Conservation (phyloP, 2,329 filamentous ascomycete genomes). For the Neophaeococcomyces aloes region DNA sequence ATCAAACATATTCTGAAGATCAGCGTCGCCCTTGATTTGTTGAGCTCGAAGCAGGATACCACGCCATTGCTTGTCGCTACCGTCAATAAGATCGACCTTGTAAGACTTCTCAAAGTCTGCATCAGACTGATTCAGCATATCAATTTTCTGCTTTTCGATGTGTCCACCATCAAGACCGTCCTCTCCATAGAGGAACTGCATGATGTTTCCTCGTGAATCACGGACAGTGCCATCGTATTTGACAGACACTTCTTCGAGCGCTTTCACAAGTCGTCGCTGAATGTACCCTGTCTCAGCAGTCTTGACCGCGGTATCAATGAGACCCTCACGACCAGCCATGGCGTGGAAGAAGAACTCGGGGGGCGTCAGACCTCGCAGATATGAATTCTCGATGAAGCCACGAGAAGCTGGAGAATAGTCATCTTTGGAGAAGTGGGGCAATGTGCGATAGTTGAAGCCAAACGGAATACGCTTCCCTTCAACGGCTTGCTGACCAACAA, state of each 20-base stretch:
- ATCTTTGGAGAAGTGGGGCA: slow-evolving; percentile 98
- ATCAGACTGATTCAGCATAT: slow-evolving; percentile 72
- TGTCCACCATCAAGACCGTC: slow-evolving; percentile 87
- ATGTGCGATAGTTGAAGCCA: slow-evolving; percentile 93
- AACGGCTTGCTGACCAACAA: slow-evolving; percentile 95
- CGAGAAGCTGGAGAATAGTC: slow-evolving; percentile 95
- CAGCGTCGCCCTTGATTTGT: slow-evolving; percentile 77
- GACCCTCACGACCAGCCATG: slow-evolving; percentile 99
- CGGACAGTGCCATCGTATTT: slow-evolving; percentile 96
- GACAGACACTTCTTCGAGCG: slow-evolving; percentile 91
- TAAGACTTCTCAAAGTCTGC: slow-evolving; percentile 69
- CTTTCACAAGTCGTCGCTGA: slow-evolving; percentile 94
- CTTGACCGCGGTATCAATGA: slow-evolving; percentile 98
- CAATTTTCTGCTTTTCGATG: slow-evolving; percentile 87
- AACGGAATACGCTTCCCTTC: slow-evolving; percentile 99
- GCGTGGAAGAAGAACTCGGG: slow-evolving; percentile 99
- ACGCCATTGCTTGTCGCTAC: slow-evolving; percentile 49
- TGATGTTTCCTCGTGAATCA: slow-evolving; percentile 90
- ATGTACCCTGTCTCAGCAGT: slow-evolving; percentile 99
- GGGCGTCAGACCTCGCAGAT: slow-evolving; percentile 86
- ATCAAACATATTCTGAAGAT: slow-evolving; percentile 76
- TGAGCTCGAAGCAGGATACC: slow-evolving; percentile 76
- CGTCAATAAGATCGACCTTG: slow-evolving; percentile 76
- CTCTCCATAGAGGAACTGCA: slow-evolving; percentile 96
- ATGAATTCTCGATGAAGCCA: slow-evolving; percentile 98